Evolutionary conservation across 2,329 filamentous ascomycete genomes (phyloP).

Genomic region (Neofusicoccum kwambonambiense): DNA sequence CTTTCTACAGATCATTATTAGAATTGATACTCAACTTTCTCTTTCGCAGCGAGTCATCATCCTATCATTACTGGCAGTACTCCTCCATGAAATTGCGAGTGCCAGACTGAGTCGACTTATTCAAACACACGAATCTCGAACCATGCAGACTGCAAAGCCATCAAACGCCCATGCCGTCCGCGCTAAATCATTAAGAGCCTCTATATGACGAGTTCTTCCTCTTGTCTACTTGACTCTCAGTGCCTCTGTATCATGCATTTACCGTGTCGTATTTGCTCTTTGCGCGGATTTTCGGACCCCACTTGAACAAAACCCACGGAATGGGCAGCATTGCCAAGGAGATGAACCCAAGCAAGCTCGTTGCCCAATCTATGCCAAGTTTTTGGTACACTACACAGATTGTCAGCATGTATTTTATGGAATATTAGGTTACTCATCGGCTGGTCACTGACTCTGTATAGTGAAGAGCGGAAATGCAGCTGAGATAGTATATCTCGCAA

Average conservation of each 20-base stretch:
- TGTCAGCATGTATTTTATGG: not conserved
- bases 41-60: no score
- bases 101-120: no score
- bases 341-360: conserved; percentile 6
- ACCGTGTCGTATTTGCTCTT: conserved; percentile 27
- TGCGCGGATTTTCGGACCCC: conserved; percentile 26
- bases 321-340: conserved; percentile 25
- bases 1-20: no score
- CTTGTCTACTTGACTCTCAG: no score
- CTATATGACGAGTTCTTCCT: not conserved
- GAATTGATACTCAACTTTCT: no score
- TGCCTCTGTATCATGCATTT: not conserved
- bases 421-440: no score
- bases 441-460: not conserved
- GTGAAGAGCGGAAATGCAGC: conserved; percentile 23
- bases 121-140: no score
- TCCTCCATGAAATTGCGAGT: no score
- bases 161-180: no score
- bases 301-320: conserved; percentile 30
- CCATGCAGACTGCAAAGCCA: no score
- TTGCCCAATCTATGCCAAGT: conserved; percentile 1
- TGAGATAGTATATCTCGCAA: conserved; percentile 37
- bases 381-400: conserved; percentile 19
- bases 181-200: not conserved
- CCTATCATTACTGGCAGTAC: no score